Evolutionary conservation across 345 rosid genomes (phyloP).

Genomic region (Gossypium raimondii): DNA sequence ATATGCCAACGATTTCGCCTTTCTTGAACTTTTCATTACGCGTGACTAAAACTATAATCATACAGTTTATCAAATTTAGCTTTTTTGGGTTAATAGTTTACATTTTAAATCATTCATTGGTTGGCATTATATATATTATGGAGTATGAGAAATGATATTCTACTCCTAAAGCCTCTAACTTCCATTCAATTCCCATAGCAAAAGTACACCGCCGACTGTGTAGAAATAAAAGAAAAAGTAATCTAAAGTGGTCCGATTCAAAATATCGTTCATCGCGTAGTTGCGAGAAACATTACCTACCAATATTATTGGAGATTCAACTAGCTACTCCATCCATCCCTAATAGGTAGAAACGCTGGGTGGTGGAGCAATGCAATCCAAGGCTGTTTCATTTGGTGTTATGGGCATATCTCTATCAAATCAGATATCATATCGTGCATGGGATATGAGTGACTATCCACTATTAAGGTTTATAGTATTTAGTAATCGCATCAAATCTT

Average conservation of each 20-base stretch:
- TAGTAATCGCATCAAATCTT: too few relatives aligned
- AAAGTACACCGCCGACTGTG: conserved; percentile 26
- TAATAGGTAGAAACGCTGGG: conserved; percentile 23
- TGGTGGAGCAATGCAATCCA: conserved; percentile 39
- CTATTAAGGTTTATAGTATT: too few relatives aligned
- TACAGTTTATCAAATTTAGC: conserved; percentile 1
- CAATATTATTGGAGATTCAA: too few relatives aligned
- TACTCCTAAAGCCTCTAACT: conserved; percentile 4
- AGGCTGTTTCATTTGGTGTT: conserved; percentile 17
- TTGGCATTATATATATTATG: background rate
- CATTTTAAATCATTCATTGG: background rate
- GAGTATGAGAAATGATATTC: background rate
- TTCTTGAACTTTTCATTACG: conserved; percentile 36
- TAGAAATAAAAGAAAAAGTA: too few relatives aligned
- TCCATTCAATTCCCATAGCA: conserved; percentile 19
- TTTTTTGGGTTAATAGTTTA: conserved; percentile 2
- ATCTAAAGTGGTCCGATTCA: too few relatives aligned
- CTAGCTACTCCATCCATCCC: background rate
- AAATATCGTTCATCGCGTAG: too few relatives aligned
- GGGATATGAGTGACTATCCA: background rate
- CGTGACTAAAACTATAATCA: conserved; percentile 35
- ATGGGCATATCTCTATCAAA: background rate
- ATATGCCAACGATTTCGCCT: conserved; percentile 28
- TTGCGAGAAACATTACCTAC: too few relatives aligned
- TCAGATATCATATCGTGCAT: conserved; percentile 23